phyloP scores from a whole-genome alignment of 371 early-diverging fungal species.

The Coemansia sp. region DNA sequence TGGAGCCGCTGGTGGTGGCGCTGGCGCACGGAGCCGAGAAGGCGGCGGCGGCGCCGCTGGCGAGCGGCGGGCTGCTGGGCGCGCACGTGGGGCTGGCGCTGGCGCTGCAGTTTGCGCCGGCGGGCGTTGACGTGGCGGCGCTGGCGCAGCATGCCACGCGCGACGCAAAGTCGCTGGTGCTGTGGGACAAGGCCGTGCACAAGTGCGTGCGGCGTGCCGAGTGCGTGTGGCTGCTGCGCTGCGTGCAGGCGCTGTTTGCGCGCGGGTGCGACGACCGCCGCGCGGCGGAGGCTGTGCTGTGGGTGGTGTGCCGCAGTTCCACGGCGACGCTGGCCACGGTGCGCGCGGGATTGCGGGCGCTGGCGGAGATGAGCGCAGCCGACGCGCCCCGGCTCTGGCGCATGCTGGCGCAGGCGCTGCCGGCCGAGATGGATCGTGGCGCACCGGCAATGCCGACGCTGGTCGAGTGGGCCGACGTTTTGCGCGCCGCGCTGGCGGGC shows the following conservation, averaged over 20 bases:
- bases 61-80: constrained; percentile 68
- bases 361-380: constrained; percentile 16
- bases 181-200: constrained; percentile 80
- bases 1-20: constrained; percentile 26
- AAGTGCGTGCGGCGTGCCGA: constrained; percentile 71
- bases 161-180: constrained; percentile 63
- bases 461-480: constrained; percentile 61
- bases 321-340: constrained; percentile 51
- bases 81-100: constrained; percentile 67
- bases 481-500: constrained; percentile 61
- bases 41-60: constrained; percentile 63
- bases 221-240: constrained; percentile 69
- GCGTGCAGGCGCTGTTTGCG: constrained; percentile 56
- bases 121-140: constrained; percentile 17
- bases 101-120: constrained; percentile 36
- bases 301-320: constrained; percentile 41
- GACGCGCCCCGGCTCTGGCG: constrained; percentile 36
- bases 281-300: constrained; percentile 45
- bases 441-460: background rate
- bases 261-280: constrained; percentile 40
- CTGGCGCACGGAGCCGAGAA: constrained; percentile 61
- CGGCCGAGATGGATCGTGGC: constrained; percentile 46
- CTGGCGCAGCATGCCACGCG: constrained; percentile 35
- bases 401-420: constrained; percentile 8
- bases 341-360: constrained; percentile 18